Conservation (phyloP, 768 basidiomycete species). For the Erythrobasidium yunnanense region DNA sequence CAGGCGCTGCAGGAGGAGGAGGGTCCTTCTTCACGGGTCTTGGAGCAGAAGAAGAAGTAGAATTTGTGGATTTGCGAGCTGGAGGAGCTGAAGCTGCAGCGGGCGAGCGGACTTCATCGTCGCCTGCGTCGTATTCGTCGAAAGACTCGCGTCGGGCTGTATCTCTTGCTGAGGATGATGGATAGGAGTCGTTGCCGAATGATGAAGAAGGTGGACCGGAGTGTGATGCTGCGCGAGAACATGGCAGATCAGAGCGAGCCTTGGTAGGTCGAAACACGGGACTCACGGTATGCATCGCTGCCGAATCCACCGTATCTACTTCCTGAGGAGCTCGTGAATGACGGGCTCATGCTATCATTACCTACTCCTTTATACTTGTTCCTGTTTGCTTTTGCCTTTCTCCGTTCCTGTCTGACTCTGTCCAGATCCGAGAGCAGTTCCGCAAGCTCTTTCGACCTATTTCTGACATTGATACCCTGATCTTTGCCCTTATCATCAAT, state of each 20-base stretch:
- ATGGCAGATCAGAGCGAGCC: too few species aligned
- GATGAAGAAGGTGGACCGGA: too few species aligned
- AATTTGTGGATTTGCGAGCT: constrained; percentile 41
- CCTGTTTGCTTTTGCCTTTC: constrained; percentile 83
- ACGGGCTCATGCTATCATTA: constrained; percentile 55
- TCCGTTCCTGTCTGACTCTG: constrained; percentile 71
- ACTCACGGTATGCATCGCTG: constrained; percentile 44
- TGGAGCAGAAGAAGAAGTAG: constrained; percentile 1
- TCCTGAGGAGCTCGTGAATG: constrained; percentile 52
- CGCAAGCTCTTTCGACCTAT: constrained; percentile 83
- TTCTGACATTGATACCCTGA: constrained; percentile 94
- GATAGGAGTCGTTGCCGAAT: neutral
- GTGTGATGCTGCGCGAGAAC: too few species aligned
- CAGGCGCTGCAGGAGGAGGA: constrained; percentile 35
- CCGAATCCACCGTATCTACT: constrained; percentile 61
- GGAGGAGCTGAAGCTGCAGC: constrained; percentile 41
- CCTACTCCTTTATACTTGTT: constrained; percentile 81
- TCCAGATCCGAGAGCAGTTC: constrained; percentile 85
- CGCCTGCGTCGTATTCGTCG: constrained; percentile 92
- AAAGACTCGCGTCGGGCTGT: constrained; percentile 50
- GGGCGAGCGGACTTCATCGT: constrained; percentile 56
- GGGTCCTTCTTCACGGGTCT: constrained; percentile 38
- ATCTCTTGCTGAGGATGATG: constrained; percentile 27
- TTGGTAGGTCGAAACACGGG: too few species aligned
- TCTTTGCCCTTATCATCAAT: constrained; percentile 98